These are phyloP conservation scores for Discostella pseudostelligera DNA, from an alignment of 108 stramenopile species.

Conservation along the genomic window DNA sequence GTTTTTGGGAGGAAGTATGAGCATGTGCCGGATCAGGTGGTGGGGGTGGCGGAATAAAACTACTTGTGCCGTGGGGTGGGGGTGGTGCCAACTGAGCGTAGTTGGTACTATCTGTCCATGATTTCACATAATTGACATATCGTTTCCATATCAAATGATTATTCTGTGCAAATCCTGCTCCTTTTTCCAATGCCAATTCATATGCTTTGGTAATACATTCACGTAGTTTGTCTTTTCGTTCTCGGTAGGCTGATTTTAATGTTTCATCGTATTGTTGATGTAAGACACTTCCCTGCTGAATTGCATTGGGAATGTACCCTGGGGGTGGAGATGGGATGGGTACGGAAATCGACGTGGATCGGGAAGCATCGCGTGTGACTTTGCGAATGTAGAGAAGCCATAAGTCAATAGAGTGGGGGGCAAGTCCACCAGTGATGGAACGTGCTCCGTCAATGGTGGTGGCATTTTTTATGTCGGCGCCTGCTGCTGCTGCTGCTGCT, in stretches of 20 bases:
- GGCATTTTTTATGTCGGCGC: conserved; percentile 9
- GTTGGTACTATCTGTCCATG: conserved; percentile 38
- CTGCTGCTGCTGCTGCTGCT: too few species aligned
- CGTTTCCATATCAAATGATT: conserved; percentile 80
- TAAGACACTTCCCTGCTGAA: conserved; percentile 28
- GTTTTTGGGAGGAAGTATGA: conserved; percentile 53
- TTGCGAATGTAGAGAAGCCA: conserved; percentile 75
- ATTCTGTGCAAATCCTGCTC: conserved; percentile 58
- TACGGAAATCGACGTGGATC: conserved; percentile 17
- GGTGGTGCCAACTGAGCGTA: conserved; percentile 5
- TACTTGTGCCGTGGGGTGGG: not conserved
- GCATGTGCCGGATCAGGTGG: conserved; percentile 42
- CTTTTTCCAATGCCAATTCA: conserved; percentile 61
- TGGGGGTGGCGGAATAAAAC: conserved; percentile 15
- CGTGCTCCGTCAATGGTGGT: conserved; percentile 18
- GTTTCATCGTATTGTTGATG: conserved; percentile 41
- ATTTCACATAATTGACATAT: conserved; percentile 68
- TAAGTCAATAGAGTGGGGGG: conserved; percentile 60
- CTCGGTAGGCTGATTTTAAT: conserved; percentile 19
- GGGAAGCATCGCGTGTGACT: conserved; percentile 55
- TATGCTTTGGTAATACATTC: conserved; percentile 60
- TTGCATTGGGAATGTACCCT: conserved; percentile 24
- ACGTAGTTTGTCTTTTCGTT: conserved; percentile 41
- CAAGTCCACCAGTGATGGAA: conserved; percentile 52
- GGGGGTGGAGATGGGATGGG: conserved; percentile 33